Conservation (phyloP, 441 rosid genomes). For the Isatis lusitanica region DNA sequence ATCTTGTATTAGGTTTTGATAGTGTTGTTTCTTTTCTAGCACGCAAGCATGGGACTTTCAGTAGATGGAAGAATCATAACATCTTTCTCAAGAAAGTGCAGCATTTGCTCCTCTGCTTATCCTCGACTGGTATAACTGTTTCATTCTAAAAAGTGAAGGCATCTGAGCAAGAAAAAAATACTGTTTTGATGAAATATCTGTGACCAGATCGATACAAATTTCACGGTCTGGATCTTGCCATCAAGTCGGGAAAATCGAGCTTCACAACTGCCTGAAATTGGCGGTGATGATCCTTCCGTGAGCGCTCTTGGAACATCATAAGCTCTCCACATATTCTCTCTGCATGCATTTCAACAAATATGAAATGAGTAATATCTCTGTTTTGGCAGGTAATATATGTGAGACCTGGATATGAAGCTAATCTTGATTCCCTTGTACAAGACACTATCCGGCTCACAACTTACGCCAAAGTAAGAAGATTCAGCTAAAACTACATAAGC, state of each 20-base stretch:
- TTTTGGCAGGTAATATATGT: constrained; percentile 74
- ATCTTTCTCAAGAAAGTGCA: constrained; percentile 61
- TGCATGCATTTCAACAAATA: background rate
- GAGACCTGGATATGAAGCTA: constrained; percentile 71
- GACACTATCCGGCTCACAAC: constrained; percentile 70
- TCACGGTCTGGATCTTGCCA: constrained; percentile 72
- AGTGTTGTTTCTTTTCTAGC: constrained; percentile 39
- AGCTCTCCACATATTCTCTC: background rate
- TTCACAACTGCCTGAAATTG: constrained; percentile 55
- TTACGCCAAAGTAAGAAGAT: constrained; percentile 44
- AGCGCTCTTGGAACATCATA: constrained; percentile 30
- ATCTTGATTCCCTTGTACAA: constrained; percentile 69
- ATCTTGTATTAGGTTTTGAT: background rate
- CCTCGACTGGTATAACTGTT: constrained; percentile 56
- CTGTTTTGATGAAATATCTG: constrained; percentile 5
- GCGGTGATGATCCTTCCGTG: constrained; percentile 83
- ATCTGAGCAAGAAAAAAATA: background rate
- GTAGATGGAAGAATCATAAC: constrained; percentile 75
- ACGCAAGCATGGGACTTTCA: constrained; percentile 84
- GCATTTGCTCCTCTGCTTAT: constrained; percentile 65
- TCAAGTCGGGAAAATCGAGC: constrained; percentile 41
- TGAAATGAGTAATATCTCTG: background rate
- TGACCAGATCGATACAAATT: constrained; percentile 65
- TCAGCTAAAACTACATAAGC: background rate
- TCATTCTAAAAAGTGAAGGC: background rate